These are phyloP conservation scores for Novymonas esmeraldas DNA, from an alignment of 208 protist genomes.

Conservation along the genomic window DNA sequence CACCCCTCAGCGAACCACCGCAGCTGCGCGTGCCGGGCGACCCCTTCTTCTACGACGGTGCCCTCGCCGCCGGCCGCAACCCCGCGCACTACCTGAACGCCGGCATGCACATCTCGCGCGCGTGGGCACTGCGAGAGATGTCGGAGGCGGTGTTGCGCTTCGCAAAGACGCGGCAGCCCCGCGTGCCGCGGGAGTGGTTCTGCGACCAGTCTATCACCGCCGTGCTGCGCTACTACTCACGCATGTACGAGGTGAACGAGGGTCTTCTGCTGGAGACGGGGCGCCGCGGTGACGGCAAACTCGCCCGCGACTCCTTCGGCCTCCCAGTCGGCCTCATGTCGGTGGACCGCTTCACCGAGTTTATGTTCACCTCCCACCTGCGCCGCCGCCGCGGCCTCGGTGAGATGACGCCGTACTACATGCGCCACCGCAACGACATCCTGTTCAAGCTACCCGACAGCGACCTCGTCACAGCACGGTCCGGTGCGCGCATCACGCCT, in stretches of 20 bases:
- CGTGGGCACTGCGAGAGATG: constrained; percentile 28
- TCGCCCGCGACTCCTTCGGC: constrained; percentile 7
- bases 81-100: constrained; percentile 26
- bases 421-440: neutral
- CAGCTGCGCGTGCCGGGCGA: neutral
- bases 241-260: constrained; percentile 27
- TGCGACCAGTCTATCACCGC: constrained; percentile 36
- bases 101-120: constrained; percentile 26
- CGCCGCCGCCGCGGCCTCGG: neutral
- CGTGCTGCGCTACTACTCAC: constrained; percentile 12
- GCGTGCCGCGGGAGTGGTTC: constrained; percentile 11
- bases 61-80: constrained; percentile 9
- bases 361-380: constrained; percentile 14
- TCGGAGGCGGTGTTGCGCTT: neutral
- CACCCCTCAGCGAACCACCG: neutral
- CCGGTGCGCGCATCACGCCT: neutral
- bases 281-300: neutral
- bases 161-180: neutral
- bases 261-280: constrained; percentile 14
- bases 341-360: constrained; percentile 23
- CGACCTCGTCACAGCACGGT: neutral
- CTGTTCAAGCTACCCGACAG: neutral
- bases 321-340: constrained; percentile 22
- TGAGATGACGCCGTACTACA: neutral
- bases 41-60: constrained; percentile 14